phyloP scores from a whole-genome alignment of 768 basidiomycete species.

The Saitozyma podzolica region DNA sequence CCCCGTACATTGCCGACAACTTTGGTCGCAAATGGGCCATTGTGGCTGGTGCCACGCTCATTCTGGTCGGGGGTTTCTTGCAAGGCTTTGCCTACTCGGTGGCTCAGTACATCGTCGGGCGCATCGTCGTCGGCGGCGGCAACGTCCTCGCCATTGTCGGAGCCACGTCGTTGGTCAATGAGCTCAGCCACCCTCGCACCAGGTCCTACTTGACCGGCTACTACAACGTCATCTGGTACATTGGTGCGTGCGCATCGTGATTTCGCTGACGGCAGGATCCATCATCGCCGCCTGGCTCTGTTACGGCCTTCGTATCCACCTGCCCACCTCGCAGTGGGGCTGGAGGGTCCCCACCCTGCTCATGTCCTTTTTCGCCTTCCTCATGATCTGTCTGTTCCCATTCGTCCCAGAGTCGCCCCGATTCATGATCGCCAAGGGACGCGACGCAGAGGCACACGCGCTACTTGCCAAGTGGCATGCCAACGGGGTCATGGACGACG shows the following conservation, averaged over 20 bases:
- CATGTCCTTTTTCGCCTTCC: neutral
- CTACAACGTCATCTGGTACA: neutral
- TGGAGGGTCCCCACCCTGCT: slow-evolving; percentile 17
- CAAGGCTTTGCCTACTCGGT: neutral
- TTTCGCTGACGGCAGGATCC: neutral
- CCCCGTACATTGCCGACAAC: slow-evolving; percentile 2
- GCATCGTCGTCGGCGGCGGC: slow-evolving; percentile 24
- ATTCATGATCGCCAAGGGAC: slow-evolving; percentile 28
- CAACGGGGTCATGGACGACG: slow-evolving; percentile 64
- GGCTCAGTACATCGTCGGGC: neutral
- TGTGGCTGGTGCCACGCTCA: slow-evolving; percentile 7
- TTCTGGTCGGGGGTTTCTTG: slow-evolving; percentile 9
- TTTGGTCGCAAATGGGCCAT: slow-evolving; percentile 10
- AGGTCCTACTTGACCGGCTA: slow-evolving; percentile 20
- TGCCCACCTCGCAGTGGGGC: slow-evolving; percentile 5
- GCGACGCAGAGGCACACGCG: slow-evolving; percentile 38
- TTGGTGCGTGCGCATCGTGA: too few species aligned
- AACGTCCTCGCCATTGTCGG: slow-evolving; percentile 17
- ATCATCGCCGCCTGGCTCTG: slow-evolving; percentile 16
- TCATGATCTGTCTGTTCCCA: slow-evolving; percentile 4
- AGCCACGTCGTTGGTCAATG: slow-evolving; percentile 27
- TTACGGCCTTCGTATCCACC: slow-evolving; percentile 3
- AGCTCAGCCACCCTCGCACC: slow-evolving; percentile 32
- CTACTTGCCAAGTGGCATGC: slow-evolving; percentile 81
- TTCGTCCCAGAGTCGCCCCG: slow-evolving; percentile 58